These are phyloP conservation scores for Daldinia grandis DNA, from an alignment of 495 filamentous ascomycete genomes.

Conservation along the genomic window DNA sequence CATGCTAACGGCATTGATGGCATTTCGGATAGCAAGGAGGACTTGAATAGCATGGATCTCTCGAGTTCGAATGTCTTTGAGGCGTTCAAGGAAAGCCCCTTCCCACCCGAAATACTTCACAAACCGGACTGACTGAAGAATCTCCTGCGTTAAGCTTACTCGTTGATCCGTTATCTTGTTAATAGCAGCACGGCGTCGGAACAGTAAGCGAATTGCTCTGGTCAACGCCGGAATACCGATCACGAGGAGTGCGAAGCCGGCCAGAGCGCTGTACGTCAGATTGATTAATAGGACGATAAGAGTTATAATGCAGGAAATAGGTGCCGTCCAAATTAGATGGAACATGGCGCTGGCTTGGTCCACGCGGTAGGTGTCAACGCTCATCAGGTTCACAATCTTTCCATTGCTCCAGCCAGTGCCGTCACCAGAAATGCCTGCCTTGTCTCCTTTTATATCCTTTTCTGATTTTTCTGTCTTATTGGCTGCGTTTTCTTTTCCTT, in stretches of 20 bases:
- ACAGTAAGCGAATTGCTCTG: slow-evolving; percentile 73
- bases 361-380: slow-evolving; percentile 88
- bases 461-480: slow-evolving; percentile 46
- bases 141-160: slow-evolving; percentile 91
- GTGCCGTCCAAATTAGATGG: slow-evolving; percentile 88
- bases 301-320: slow-evolving; percentile 78
- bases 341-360: slow-evolving; percentile 87
- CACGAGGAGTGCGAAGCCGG: slow-evolving; percentile 84
- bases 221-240: slow-evolving; percentile 79
- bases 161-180: slow-evolving; percentile 93
- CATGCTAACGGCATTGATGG: slow-evolving; percentile 76
- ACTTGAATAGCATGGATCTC: slow-evolving; percentile 84
- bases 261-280: slow-evolving; percentile 84
- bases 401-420: slow-evolving; percentile 90
- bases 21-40: slow-evolving; percentile 82
- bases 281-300: slow-evolving; percentile 84
- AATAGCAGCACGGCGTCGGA: slow-evolving; percentile 75
- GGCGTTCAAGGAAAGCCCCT: slow-evolving; percentile 78
- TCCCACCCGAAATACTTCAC: slow-evolving; percentile 99
- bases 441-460: slow-evolving; percentile 52
- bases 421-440: slow-evolving; percentile 64
- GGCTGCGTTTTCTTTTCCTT: slow-evolving; percentile 47
- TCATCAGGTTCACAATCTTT: slow-evolving; percentile 89
- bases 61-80: slow-evolving; percentile 72
- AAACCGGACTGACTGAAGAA: slow-evolving; percentile 87